phyloP scores from a whole-genome alignment of 768 basidiomycete genomes.

The Russula brevipes region DNA sequence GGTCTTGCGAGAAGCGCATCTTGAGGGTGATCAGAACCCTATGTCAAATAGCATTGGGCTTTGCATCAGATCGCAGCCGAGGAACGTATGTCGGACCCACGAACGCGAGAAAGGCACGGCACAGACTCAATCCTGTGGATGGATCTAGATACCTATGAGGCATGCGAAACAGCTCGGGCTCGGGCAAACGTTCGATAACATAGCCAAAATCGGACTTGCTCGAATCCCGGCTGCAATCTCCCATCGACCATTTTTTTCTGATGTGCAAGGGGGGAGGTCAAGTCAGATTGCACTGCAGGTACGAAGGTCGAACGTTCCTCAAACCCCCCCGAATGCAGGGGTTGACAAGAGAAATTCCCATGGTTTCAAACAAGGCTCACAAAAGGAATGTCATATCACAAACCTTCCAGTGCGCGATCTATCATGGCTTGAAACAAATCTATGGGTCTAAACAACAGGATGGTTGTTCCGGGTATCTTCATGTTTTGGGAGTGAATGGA shows the following conservation, averaged over 20 bases:
- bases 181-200: background rate
- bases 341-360: background rate
- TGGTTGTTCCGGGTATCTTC: background rate
- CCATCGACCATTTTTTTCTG: background rate
- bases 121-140: background rate
- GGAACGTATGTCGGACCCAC: background rate
- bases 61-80: conserved; percentile 1
- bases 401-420: background rate
- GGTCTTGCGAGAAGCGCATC: background rate
- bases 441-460: background rate
- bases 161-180: background rate
- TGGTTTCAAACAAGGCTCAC: background rate
- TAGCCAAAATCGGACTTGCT: background rate
- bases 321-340: background rate
- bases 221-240: background rate
- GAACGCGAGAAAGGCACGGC: background rate
- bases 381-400: background rate
- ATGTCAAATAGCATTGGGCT: background rate
- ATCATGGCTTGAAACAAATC: background rate
- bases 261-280: no score
- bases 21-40: background rate
- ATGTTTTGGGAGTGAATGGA: background rate
- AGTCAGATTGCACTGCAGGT: background rate
- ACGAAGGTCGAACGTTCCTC: background rate
- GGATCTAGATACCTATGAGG: background rate